Evolutionary conservation across 805 yeast genomes (phyloP).

Genomic region (Ogataea pini): DNA sequence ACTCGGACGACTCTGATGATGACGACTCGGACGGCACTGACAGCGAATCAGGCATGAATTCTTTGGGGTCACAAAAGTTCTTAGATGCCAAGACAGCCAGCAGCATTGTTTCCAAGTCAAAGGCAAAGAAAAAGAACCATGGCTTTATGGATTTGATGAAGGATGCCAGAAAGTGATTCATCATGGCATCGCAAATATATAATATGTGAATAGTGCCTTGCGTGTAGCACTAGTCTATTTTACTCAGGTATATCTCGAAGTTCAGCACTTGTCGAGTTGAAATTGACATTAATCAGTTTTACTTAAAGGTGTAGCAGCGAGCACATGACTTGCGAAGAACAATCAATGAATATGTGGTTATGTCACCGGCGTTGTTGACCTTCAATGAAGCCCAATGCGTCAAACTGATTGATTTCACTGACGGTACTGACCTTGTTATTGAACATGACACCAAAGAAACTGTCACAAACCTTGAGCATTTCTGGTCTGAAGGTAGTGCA

Average conservation of each 20-base stretch:
- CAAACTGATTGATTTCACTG: constrained; percentile 64
- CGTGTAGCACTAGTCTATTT: not conserved
- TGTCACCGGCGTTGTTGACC: constrained; percentile 46
- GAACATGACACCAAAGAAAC: constrained; percentile 84
- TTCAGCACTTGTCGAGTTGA: not conserved
- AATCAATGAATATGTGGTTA: not conserved
- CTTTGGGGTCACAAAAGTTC: constrained; percentile 29
- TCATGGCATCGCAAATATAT: not conserved
- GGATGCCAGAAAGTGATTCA: constrained; percentile 40
- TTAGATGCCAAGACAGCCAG: constrained; percentile 47
- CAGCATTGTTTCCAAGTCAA: constrained; percentile 41
- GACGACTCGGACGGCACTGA: constrained; percentile 25
- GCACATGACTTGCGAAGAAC: not conserved
- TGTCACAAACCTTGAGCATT: constrained; percentile 82
- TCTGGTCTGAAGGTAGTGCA: constrained; percentile 97
- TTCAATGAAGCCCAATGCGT: constrained; percentile 83
- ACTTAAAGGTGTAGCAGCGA: not conserved
- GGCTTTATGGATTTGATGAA: constrained; percentile 52
- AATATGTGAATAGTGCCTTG: not conserved
- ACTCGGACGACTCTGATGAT: constrained; percentile 26
- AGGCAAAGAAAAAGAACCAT: constrained; percentile 37
- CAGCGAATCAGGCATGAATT: constrained; percentile 23
- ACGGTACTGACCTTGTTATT: constrained; percentile 80
- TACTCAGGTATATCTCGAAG: not conserved
- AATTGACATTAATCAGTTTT: not conserved